Evolutionary conservation across 2,329 filamentous ascomycete genomes (phyloP), one percentile per base, ranked within the genome.

Genomic region (Sclerotinia glacialis): DNA sequence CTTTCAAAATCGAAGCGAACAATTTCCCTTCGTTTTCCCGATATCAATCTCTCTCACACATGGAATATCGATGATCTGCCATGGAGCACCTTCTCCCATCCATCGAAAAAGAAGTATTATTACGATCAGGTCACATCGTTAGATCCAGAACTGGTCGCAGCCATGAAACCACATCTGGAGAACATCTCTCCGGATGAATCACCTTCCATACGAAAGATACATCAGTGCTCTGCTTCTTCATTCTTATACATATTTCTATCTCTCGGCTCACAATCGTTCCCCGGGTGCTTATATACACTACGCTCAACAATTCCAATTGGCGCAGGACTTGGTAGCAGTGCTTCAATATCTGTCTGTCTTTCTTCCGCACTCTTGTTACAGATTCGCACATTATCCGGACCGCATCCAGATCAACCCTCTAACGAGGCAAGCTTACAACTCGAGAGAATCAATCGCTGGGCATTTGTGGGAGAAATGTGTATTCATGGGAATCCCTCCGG

Each of bases 401-500:
- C 95, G 1, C 94, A 98, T 76, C 91, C 91, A 0, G 94, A 98
- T 74, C 94, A 98, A 78, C 92, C 93, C 5, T 80, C 87, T 0
- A 88, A 92, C 65, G 95, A 99, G 79, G 92, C 92, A n/a, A 88
- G 91, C 68, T 79, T 93, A 53, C 94, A 99, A 77, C 85, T 98
- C 40, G 93, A 98, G 80, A 88, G 94, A 70, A 97, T 99, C 79
- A 99, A 99, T 78, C 86, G 91, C 69, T 99, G 96, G 95, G 93
- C 95, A 0, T 98, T 97, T 78, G 95, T 99, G 0, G 90, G 90
- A 31, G 95, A 99, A 78, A 90, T 98, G 87, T 95, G 93, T 79
- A 97, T 98, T 70, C 95, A 99, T 76, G 95, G 94, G 47, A 98
- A 96, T 75, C 95, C 95, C 0, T 97, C 92, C 0, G 95, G 95